Percentiles rank a stretch among this genome's conserved stretches.
These are phyloP conservation scores for Mycena capillaripes DNA, from an alignment of 768 basidiomycete genomes.

Conservation along the genomic window DNA sequence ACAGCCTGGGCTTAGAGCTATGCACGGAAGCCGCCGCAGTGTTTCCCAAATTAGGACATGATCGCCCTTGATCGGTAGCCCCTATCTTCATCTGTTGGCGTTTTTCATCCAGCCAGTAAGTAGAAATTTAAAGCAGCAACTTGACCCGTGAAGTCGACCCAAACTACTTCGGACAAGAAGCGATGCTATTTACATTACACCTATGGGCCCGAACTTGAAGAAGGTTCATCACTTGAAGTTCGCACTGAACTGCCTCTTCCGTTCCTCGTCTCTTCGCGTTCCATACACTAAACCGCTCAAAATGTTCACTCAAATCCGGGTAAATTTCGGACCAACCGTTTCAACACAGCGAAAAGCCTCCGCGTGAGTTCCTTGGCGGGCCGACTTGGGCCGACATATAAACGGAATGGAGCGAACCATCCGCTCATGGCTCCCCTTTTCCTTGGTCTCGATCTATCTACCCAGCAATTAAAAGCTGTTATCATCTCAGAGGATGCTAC, in stretches of 20 bases:
- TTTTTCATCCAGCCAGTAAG: too few relatives aligned
- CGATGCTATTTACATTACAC: too few relatives aligned
- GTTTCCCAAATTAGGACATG: too few relatives aligned
- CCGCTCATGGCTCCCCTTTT: slow-evolving; percentile 54
- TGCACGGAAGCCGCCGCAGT: too few relatives aligned
- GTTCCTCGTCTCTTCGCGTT: background rate
- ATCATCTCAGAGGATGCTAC: slow-evolving; percentile 69
- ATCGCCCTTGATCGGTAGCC: background rate
- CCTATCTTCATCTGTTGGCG: background rate
- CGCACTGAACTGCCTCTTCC: too few relatives aligned
- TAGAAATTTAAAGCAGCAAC: too few relatives aligned
- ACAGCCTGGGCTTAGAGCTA: background rate
- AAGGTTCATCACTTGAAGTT: too few relatives aligned
- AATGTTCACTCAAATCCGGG: background rate
- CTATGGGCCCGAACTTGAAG: too few relatives aligned
- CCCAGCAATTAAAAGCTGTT: slow-evolving; percentile 87
- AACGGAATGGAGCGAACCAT: background rate
- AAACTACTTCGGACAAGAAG: too few relatives aligned
- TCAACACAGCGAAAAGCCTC: background rate
- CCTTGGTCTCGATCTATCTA: slow-evolving; percentile 89
- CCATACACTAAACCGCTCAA: background rate
- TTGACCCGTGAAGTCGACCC: too few relatives aligned
- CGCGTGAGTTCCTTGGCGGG: background rate
- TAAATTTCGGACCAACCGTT: background rate
- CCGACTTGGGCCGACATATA: slow-evolving; percentile 1